A percentile compares a stretch with the other conserved stretches of the same genome.
Evolutionary conservation across 306 rosid genomes (phyloP).

Genomic region (Fagus crenata): DNA sequence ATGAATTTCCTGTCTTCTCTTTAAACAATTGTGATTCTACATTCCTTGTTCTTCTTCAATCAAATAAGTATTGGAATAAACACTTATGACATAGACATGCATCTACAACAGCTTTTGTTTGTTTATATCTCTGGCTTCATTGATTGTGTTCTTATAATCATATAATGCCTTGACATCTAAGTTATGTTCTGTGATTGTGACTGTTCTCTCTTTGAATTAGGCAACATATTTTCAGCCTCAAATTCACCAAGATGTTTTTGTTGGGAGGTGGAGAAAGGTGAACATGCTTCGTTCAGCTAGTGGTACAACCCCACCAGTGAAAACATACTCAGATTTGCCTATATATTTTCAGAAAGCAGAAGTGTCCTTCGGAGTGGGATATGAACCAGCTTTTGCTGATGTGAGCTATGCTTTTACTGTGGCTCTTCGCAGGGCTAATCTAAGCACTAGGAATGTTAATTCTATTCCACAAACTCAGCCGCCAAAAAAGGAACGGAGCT

Average conservation of each 20-base stretch:
- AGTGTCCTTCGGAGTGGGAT: constrained; percentile 92
- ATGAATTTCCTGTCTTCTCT: not conserved
- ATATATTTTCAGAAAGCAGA: constrained; percentile 79
- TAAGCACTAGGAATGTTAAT: constrained; percentile 52
- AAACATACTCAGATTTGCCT: constrained; percentile 79
- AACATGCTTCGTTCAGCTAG: constrained; percentile 92
- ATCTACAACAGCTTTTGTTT: constrained; percentile 1
- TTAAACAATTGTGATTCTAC: not conserved
- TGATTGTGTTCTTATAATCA: constrained; percentile 6
- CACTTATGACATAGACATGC: not conserved
- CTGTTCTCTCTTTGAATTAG: constrained; percentile 52
- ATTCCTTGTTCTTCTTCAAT: constrained; percentile 1
- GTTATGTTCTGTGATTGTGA: constrained; percentile 30
- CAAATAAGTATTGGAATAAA: not conserved
- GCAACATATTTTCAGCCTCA: constrained; percentile 99
- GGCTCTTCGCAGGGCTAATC: constrained; percentile 97
- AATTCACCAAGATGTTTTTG: constrained; percentile 73
- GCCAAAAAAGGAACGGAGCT: constrained; percentile 84
- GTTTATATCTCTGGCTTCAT: not conserved
- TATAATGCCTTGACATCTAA: constrained; percentile 4
- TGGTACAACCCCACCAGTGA: constrained; percentile 96
- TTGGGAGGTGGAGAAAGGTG: constrained; percentile 98
- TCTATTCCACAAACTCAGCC: constrained; percentile 56
- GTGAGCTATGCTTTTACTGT: constrained; percentile 89
- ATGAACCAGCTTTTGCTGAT: constrained; percentile 91